Evolutionary conservation across 2,329 filamentous ascomycete species (phyloP), one percentile per base, ranked within the genome.

Genomic region (Hirsutella minnesotensis): DNA sequence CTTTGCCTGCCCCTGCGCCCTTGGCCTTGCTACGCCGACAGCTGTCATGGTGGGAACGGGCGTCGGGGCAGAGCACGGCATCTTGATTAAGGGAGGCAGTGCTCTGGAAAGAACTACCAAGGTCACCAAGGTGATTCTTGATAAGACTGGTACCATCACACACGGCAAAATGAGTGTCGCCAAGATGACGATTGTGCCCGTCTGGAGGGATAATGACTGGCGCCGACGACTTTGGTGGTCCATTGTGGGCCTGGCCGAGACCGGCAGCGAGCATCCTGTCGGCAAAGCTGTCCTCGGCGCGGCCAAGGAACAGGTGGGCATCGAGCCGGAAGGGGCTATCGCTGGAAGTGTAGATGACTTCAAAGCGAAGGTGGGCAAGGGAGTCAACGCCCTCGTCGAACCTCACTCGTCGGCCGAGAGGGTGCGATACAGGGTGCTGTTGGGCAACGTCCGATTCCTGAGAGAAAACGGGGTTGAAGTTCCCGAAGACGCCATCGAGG

Each of bases 11-110:
- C 92, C 92, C 16, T 98, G 92, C 58, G 92, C 92, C 1, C 77
- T 98, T n/a, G 92, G 92, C 44, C 74, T 98, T 16, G 89, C 88
- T 20, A 96, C 92, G 2, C 92, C 92, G 3, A 98, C 92, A 0
- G 92, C 92, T 3, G 89, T 98, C 59, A 96, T 98, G 92, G 92
- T 98, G 24, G 92, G 92, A 36, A 96, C 92, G n/a, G 92, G 92
- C 46, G 81, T 95, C 27, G 92, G 92, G 40, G 92, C 92, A 3
- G 86, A 95, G 62, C 83, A 95, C 53, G 92, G 92, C 20, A 98
- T 98, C 52, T 70, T 98, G n/a, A 88, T 96, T 60, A 98, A 98
- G 65, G 90, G 92, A 43, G 92, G 92, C 44, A 89, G 86, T 34
- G 88, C 89, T 24, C 70, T 98, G 3, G 90, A 98, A 66, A 87